These are phyloP conservation scores for Filosporella fistucella DNA, from an alignment of 495 filamentous ascomycete species.

Conservation along the genomic window DNA sequence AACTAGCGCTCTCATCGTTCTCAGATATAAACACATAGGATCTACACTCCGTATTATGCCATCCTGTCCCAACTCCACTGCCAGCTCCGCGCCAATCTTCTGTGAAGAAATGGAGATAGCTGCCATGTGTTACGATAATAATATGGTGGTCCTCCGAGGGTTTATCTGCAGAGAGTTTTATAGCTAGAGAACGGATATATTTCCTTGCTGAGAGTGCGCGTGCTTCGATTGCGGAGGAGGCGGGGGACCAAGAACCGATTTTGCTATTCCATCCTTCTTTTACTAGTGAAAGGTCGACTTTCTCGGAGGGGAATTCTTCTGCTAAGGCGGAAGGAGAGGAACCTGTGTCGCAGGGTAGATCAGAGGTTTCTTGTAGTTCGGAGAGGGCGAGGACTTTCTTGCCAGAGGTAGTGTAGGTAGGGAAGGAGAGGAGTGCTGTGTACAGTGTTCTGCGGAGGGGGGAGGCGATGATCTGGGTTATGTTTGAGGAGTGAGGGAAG, in stretches of 20 bases:
- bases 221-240: slow-evolving; percentile 48
- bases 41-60: slow-evolving; percentile 80
- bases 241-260: slow-evolving; percentile 54
- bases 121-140: slow-evolving; percentile 71
- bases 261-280: slow-evolving; percentile 70
- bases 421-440: slow-evolving; percentile 72
- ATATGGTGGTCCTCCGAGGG: slow-evolving; percentile 43
- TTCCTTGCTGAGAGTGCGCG: slow-evolving; percentile 61
- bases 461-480: slow-evolving; percentile 74
- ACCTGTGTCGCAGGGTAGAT: slow-evolving; percentile 77
- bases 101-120: slow-evolving; percentile 73
- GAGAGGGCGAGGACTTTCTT: slow-evolving; percentile 64
- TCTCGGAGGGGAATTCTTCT: slow-evolving; percentile 47
- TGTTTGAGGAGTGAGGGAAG: slow-evolving; percentile 60
- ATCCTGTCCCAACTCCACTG: slow-evolving; percentile 63
- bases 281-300: slow-evolving; percentile 61
- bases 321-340: slow-evolving; percentile 45
- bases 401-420: slow-evolving; percentile 36
- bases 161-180: slow-evolving; percentile 24
- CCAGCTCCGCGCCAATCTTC: slow-evolving; percentile 71
- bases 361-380: slow-evolving; percentile 76
- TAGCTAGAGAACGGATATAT: slow-evolving; percentile 54
- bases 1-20: slow-evolving; percentile 47
- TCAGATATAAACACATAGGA: slow-evolving; percentile 58
- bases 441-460: slow-evolving; percentile 81